These are phyloP conservation scores for Zopfia rhizophila DNA, from an alignment of 2,329 filamentous ascomycete genomes.

Conservation along the genomic window DNA sequence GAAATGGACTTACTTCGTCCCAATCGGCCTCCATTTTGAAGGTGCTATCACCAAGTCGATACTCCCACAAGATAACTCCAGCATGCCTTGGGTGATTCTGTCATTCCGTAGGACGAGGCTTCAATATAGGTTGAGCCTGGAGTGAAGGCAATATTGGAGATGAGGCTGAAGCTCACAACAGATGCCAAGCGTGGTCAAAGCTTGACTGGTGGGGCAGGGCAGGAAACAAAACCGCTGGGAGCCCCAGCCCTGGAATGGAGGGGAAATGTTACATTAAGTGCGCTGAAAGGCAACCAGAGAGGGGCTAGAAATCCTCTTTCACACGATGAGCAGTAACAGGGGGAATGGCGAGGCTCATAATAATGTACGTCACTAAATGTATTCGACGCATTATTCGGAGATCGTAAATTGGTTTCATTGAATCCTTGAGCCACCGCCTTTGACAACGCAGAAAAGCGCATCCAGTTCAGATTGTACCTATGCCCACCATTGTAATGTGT, in stretches of 20 bases:
- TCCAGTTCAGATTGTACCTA: too few relatives aligned
- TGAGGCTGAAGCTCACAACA: conserved; percentile 33
- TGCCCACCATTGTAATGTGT: too few relatives aligned
- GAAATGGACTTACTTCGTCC: conserved; percentile 56
- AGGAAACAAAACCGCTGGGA: conserved; percentile 3
- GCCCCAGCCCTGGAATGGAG: conserved; percentile 7
- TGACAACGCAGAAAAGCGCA: too few relatives aligned
- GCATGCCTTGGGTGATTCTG: conserved; percentile 40
- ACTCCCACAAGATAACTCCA: conserved; percentile 24
- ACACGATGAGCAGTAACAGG: too few relatives aligned
- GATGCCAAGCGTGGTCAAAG: conserved; percentile 8
- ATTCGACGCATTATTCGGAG: too few relatives aligned
- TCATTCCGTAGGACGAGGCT: conserved; percentile 28
- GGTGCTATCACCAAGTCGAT: conserved; percentile 34
- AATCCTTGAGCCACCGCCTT: too few relatives aligned
- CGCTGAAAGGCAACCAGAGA: too few relatives aligned
- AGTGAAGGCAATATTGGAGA: conserved; percentile 3
- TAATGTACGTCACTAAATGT: too few relatives aligned
- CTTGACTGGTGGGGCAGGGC: conserved; percentile 31
- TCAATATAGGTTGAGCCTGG: neutral
- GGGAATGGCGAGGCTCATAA: too few relatives aligned
- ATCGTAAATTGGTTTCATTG: too few relatives aligned
- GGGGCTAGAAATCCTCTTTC: too few relatives aligned
- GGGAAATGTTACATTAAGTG: neutral
- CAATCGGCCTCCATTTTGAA: conserved; percentile 63